phyloP scores from a whole-genome alignment of 192 early-diverging fungal genomes.

The Coemansia sp. region DNA sequence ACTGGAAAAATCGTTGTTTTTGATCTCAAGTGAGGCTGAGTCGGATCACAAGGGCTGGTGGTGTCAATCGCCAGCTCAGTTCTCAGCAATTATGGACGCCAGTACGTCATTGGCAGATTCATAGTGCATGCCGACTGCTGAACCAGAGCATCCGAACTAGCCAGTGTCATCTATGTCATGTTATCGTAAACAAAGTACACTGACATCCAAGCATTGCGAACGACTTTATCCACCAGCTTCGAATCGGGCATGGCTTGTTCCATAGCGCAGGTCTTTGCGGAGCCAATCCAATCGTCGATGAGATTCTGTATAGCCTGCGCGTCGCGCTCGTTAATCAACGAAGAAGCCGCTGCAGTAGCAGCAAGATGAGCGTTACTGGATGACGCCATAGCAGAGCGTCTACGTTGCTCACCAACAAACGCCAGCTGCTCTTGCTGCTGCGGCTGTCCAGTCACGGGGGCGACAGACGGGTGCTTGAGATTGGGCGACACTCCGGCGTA shows the following conservation, averaged over 20 bases:
- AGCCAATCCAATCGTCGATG: constrained; percentile 42
- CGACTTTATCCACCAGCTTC: constrained; percentile 14
- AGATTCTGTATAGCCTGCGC: constrained; percentile 36
- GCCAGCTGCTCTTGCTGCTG: background rate
- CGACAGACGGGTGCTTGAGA: constrained; percentile 6
- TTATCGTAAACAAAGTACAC: constrained; percentile 19
- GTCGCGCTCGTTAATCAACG: constrained; percentile 29
- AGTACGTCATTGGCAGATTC: no score
- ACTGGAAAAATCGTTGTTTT: no score
- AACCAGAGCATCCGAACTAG: no score
- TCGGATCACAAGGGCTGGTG: no score
- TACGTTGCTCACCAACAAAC: constrained; percentile 7
- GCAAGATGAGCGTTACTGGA: background rate
- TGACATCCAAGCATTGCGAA: constrained; percentile 36
- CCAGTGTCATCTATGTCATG: background rate
- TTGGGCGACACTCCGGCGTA: constrained; percentile 41
- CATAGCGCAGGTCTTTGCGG: constrained; percentile 27
- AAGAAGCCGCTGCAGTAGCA: background rate
- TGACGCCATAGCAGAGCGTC: constrained; percentile 4
- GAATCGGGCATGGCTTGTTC: constrained; percentile 10
- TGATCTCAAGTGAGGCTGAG: no score
- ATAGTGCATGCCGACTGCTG: no score
- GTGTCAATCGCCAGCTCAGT: no score
- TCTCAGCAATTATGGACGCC: no score
- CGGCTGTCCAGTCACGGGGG: background rate